Evolutionary conservation across 768 basidiomycete genomes (phyloP), one percentile per base, ranked within the genome.

Genomic region (Suillus bovinus): DNA sequence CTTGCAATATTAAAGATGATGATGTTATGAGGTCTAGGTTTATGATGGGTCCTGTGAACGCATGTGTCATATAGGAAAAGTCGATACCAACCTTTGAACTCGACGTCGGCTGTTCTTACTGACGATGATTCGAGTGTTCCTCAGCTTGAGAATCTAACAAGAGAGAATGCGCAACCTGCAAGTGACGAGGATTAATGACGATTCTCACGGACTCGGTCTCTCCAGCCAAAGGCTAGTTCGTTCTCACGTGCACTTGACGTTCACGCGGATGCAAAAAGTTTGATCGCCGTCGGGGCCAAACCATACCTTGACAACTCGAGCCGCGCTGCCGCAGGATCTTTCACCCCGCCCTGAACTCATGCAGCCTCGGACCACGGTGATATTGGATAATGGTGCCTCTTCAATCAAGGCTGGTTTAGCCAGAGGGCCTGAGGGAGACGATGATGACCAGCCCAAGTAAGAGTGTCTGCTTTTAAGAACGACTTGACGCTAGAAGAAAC

Each of bases 331-430:
- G 34, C 53, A 54, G 14, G 34, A 38, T 24, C 22, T 55, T 55
- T 34, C 22, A 24, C 13, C 49, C 11, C 53, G 14, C 16, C 53
- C 22, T 56, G 17, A 20, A 4, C 24, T 29, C 0, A 56, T 39
- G 55, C 55, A 39, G 24, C 38, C 55, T 20, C 55, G 20, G 24
- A 70, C 77, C 14, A 79, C 87, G 31, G 77, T 95, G 60, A 80
- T 96, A 16, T 80, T 96, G 50, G 95, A 98, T 74, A 98, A 96
- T 71, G 95, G 95, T 44, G 95, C 86, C 11, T 86, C 83, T 39
- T 85, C 85, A 5, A 87, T 96, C 74, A 98, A 97, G 71, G 84
- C 84, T 33, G 91, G 93, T 1, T 63, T 86, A 29, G 79, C 78
- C 47, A 74, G 71, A 53, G 74, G 68, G 38, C 66, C 67, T 16